A percentile compares a stretch with the other conserved stretches of the same genome.
Conservation (phyloP, 768 basidiomycete genomes). For the Amanita rimosa region DNA sequence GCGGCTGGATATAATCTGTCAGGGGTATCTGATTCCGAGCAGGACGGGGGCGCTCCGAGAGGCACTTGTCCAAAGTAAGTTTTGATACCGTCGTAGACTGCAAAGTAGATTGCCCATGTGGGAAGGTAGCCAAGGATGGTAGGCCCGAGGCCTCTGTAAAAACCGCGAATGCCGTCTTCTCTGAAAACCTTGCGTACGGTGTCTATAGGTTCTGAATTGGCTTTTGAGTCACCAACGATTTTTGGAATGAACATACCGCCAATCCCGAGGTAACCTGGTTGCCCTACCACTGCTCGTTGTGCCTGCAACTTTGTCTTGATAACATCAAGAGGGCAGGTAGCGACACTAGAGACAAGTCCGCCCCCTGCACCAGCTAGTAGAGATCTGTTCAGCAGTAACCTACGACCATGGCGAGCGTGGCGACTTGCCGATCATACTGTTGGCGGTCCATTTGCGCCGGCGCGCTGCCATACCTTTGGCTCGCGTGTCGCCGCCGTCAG, state of each 20-base stretch:
- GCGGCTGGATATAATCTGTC: conserved; percentile 70
- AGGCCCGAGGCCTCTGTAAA: conserved; percentile 96
- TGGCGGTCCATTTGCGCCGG: conserved; percentile 53
- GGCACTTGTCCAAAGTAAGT: conserved; percentile 62
- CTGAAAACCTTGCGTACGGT: conserved; percentile 27
- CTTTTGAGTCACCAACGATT: neutral
- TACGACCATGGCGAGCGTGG: neutral
- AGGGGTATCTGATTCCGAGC: conserved; percentile 8
- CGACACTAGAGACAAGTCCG: conserved; percentile 84
- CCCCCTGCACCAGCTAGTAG: conserved; percentile 88
- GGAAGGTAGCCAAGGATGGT: conserved; percentile 95
- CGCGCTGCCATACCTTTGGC: conserved; percentile 57
- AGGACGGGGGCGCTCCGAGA: conserved; percentile 18
- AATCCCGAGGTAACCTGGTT: conserved; percentile 68
- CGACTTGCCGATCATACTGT: conserved; percentile 72
- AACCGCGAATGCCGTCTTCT: conserved; percentile 77
- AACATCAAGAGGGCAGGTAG: conserved; percentile 96
- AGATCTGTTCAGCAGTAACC: conserved; percentile 5
- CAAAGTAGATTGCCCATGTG: conserved; percentile 98
- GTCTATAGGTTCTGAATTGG: conserved; percentile 15
- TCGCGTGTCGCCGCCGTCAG: conserved; percentile 24
- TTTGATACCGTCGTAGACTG: conserved; percentile 96
- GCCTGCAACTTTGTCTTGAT: conserved; percentile 97
- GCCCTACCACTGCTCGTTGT: conserved; percentile 62
- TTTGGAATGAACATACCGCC: conserved; percentile 35